Evolutionary conservation across 129 eudicot species (phyloP), one percentile per base, ranked within the genome.

Genomic region (Tagetes erecta): DNA sequence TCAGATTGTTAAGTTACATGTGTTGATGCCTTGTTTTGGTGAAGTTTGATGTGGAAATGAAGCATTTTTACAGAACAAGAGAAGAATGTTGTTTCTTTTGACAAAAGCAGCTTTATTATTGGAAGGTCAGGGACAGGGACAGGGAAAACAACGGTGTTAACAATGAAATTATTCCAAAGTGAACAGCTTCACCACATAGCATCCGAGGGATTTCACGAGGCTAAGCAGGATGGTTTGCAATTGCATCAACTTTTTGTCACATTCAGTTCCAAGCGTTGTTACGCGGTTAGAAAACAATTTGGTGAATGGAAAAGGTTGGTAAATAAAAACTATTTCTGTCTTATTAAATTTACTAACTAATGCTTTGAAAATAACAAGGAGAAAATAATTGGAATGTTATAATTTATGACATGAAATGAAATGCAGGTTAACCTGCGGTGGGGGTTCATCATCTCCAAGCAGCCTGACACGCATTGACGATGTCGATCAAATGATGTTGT

Each of bases 61-160:
- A 12, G 7, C 53, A 49, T 69, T 66, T 46, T 46, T 27, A 92
- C 97, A 0, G 89, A 85, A 64, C 88, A 89, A 62, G 96, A 92
- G 76, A 64, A 78, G 76, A 80, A 85, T 74, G 84, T 87, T 38
- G 83, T 92, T 72, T 65, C 42, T 5, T 84, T 78, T 47, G 64
- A 65, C 46, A 89, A 68, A 80, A 92, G 93, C 70, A 79, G 85
- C 68, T 92, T 92, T 66, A 80, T 92, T 49, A 76, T 92, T 34
- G 97, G 97, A n/a, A 60, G 97, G 4, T 92, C 97, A 0, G 97
- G 96, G 3, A 92, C 27, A 20, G 27, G 27, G 27, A 20, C 96
- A 0, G 97, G 97, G 10, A 92, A 92, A 84, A 89, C 97, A 0
- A 92, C 96, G 0, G 87, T 92, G 60, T 84, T 92, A 78, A 92